Base-by-base conservation (phyloP, 2,329 filamentous ascomycete species). In the Akanthomyces muscarius region DNA sequence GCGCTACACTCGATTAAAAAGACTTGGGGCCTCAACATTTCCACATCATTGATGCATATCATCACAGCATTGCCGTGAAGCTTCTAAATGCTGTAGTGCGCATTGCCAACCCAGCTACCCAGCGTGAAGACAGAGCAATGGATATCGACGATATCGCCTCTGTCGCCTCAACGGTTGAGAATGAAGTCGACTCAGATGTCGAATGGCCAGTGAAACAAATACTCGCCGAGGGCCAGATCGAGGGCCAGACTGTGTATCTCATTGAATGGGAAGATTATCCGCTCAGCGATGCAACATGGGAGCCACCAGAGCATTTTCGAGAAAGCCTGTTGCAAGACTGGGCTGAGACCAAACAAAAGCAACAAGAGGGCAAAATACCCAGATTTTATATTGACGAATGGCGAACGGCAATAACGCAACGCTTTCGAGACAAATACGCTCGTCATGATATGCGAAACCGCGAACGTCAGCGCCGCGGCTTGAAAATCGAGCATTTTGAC, bases 161-260 rank as follows among this genome's bases (percentile, higher is more conserved):
- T 5, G 25, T 76, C 30, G 67, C 72, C 3, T 78, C 76, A 11
- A 75, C 76, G 3, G 65, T 73, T 13, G 70, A 70, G 16, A 70
- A 73, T 23, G 67, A 69, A 7, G 59, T 67, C 44, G 77, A 79
- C 4, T 71, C 75, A 11, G 74, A 79, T 18, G 72, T 77, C 5
- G 80, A 82, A 64, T 87, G 81, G 70, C 70, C 74, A 6, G 79
- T 87, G 6, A 80, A 83, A 47, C 72, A 73, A 13, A 80, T 89
- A 47, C 73, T 87, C 6, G 79, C 80, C 0, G 79, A 86, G 65
- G 75, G 72, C 8, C 60, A 67, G 4, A 63, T 74, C 3, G 64
- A 69, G 3, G 72, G 70, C 3, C 54, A 65, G 25, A 61, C 62
- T 2, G 66, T 65, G 51, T 80, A 73, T 63, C 70, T 80, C 4